Percentiles rank a stretch among this genome's conserved stretches.
Conservation (phyloP, 2,329 filamentous ascomycete species). For the Davidsoniella eucalypti region DNA sequence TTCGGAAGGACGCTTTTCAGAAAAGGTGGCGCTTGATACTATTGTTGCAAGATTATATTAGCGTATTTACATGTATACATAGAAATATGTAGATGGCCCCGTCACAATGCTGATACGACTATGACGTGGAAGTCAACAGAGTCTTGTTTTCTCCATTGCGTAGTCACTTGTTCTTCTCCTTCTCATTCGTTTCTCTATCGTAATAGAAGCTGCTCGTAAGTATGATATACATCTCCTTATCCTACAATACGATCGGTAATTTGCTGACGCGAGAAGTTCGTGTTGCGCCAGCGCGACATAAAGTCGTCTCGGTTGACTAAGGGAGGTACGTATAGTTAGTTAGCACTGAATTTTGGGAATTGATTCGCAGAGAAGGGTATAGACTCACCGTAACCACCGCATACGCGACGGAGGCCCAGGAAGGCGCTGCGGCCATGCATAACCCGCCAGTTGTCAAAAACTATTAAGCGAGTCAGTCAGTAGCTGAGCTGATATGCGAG, state of each 20-base stretch:
- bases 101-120: too few species aligned
- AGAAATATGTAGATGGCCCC: too few species aligned
- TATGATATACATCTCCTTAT: neutral
- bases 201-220: neutral
- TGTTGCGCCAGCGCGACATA: constrained; percentile 56
- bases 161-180: neutral
- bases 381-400: constrained; percentile 72
- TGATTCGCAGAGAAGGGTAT: neutral
- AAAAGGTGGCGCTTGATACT: too few species aligned
- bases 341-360: neutral
- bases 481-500: neutral
- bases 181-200: neutral
- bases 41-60: too few species aligned
- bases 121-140: too few species aligned
- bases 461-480: constrained; percentile 23
- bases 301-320: constrained; percentile 68
- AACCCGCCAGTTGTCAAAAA: constrained; percentile 95
- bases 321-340: neutral
- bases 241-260: constrained; percentile 18
- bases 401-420: constrained; percentile 70
- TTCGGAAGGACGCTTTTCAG: too few species aligned
- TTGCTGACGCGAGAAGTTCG: constrained; percentile 39
- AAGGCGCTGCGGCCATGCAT: constrained; percentile 76
- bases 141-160: too few species aligned
- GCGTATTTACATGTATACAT: too few species aligned